These are phyloP conservation scores for Coniferiporia weirii DNA, from an alignment of 1,284 basidiomycete genomes.

Conservation along the genomic window DNA sequence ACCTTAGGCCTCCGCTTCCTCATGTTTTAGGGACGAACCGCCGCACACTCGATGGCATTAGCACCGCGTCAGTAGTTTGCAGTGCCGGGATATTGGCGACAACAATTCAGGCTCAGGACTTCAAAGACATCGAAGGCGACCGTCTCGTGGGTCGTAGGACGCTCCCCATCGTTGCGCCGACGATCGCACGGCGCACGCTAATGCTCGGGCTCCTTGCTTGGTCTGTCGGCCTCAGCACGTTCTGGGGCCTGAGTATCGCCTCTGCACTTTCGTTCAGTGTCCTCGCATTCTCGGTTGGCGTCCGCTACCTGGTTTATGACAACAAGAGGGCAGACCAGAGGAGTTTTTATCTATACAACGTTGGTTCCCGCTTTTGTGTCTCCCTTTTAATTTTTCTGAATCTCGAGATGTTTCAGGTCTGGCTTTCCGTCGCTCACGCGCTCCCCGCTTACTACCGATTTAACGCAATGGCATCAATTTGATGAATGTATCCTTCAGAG, in stretches of 20 bases:
- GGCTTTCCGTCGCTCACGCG: constrained; percentile 17
- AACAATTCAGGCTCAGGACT: constrained; percentile 39
- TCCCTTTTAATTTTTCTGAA: too few species aligned
- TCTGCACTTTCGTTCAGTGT: not conserved
- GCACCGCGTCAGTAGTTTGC: constrained; percentile 23
- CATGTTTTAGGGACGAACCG: constrained; percentile 26
- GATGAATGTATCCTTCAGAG: not conserved
- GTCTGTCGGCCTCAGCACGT: constrained; percentile 11
- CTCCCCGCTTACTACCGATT: constrained; percentile 11
- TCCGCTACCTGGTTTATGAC: constrained; percentile 1
- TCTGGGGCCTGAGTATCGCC: constrained; percentile 6
- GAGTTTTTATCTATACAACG: constrained; percentile 16
- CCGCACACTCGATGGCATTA: constrained; percentile 22
- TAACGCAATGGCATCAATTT: not conserved
- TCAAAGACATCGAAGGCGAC: constrained; percentile 38
- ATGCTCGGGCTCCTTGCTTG: constrained; percentile 10
- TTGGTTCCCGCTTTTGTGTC: not conserved
- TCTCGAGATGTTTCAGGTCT: constrained; percentile 12
- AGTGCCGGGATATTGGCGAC: constrained; percentile 30
- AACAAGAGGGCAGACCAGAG: constrained; percentile 11
- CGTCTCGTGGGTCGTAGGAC: constrained; percentile 32
- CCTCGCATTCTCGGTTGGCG: constrained; percentile 8
- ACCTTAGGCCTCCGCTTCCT: constrained; percentile 26
- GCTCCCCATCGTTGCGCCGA: constrained; percentile 33
- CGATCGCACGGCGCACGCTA: constrained; percentile 7